Evolutionary conservation across 495 filamentous ascomycete species (phyloP), one percentile per base, ranked within the genome.

Genomic region (Talaromyces trachyspermus): DNA sequence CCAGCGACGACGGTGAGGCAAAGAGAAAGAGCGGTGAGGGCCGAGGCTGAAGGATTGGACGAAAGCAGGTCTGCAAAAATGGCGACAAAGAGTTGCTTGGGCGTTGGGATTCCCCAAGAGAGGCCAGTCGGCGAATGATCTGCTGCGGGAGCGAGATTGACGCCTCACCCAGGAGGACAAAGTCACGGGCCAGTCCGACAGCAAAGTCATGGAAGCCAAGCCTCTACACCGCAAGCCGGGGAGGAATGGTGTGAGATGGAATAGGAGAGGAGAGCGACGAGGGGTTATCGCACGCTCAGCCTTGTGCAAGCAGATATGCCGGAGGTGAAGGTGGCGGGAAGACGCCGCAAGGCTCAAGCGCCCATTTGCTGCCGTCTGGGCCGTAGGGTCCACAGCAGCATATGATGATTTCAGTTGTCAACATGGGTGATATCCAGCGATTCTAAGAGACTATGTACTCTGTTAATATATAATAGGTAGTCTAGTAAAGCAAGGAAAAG

Each of bases 121-220:
- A 60, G 10, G 73, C 66, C 51, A 81, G 62, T 44, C 75, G 78
- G 41, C 76, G 69, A 55, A 71, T 75, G 49, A 80, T 64, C 54
- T 71, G 72, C 43, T 75, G 69, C 43, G 84, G 53, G 44, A 78
- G 75, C 22, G 63, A 54, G 45, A 67, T 60, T 49, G 64, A 71
- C 58, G 68, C 64, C 62, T 76, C 68, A 57, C 65, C 58, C 64
- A 75, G 58, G 63, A 64, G 58, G 68, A 68, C 62, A 69, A 63
- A 62, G 71, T 70, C 63, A 66, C 60, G 48, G 58, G 64, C 54
- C 66, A 62, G 27, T 24, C 29, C 14, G 66, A 59, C 64, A 65
- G 54, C 48, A 66, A 49, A 63, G 58, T 70, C 67, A 68, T 68
- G 57, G 39, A 46, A 46, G 29, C 44, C 44, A 46, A 46, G 29